Conservation (phyloP, 208 protist genomes). For the Trypanosoma brucei region DNA sequence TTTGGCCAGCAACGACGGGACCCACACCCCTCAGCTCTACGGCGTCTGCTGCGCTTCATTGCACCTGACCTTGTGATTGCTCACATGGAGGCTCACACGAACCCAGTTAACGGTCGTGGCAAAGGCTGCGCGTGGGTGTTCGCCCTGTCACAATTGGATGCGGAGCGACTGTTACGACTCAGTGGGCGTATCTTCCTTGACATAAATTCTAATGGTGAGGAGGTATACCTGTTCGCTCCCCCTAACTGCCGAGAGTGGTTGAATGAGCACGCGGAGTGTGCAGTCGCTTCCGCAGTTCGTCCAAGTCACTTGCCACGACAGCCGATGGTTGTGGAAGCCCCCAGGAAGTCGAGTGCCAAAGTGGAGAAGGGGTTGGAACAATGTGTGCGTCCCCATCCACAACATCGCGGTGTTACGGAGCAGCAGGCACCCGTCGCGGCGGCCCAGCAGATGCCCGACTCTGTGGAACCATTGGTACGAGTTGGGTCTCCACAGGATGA, state of each 20-base stretch:
- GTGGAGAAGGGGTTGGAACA: neutral
- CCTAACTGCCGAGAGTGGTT: constrained; percentile 12
- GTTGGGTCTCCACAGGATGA: no score
- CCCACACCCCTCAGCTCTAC: constrained; percentile 15
- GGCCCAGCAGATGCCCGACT: no score
- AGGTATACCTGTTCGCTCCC: constrained; percentile 19
- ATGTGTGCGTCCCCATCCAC: neutral
- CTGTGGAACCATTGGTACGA: no score
- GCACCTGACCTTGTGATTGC: constrained; percentile 16
- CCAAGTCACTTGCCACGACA: constrained; percentile 15
- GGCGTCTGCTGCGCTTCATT: constrained; percentile 17
- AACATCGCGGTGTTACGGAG: no score
- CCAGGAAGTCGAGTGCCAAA: constrained; percentile 1
- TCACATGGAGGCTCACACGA: constrained; percentile 24
- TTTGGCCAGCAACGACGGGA: constrained; percentile 25
- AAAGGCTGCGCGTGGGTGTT: constrained; percentile 25
- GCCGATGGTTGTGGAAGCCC: constrained; percentile 15
- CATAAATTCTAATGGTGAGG: constrained; percentile 1
- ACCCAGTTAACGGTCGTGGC: constrained; percentile 7
- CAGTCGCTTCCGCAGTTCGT: neutral
- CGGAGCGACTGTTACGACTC: constrained; percentile 12
- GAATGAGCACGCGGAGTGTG: constrained; percentile 7
- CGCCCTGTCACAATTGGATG: constrained; percentile 11
- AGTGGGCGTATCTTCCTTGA: constrained; percentile 22
- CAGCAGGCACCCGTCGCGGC: no score